Evolutionary conservation across 192 early-diverging fungal species (phyloP), one percentile per base, ranked within the genome.

Genomic region (Coemansia sp.): DNA sequence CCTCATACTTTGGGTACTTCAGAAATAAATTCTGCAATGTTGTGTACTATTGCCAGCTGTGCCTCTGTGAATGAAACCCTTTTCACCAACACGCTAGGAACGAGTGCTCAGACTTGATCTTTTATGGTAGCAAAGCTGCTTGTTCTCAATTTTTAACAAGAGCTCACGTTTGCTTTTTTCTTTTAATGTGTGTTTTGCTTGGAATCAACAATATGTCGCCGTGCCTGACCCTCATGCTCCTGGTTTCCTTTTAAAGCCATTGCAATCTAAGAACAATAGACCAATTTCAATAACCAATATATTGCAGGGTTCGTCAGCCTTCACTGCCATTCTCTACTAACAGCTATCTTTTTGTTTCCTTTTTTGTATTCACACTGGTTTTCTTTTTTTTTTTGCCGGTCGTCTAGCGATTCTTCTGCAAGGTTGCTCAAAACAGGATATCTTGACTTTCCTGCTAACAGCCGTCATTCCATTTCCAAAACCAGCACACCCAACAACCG

Each of bases 301-400:
- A 59, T 59, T 36, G 57, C 57, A 59, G 57, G 57, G 57, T 59
- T 59, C 34, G 33, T n/a, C 57, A 59, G 57, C 57, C 57, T n/a
- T 59, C 57, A 59, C 18, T 17, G 35, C 57, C 57, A 59, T 36
- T 59, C 33, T 17, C 57, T 4, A 48, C 45, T 48, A 48, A 48
- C 45, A 48, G 45, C 39, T 41, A 41, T 5, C 9, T 41, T 41
- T 34, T 56, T 56, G n/a, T 59, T 59, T 18, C 15, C 59, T 61
- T 36, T 48, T 62, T 62, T 61, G 32, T 37, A 17, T 48, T n/a
- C 17, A 39, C 32, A 41, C 38, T 62, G 61, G 15, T 45, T 59
- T 41, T 62, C 20, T 62, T 61, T 61, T 48, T 61, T 37, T 37
- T 61, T 62, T 38, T 62, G 35, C 36, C 22, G 20, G 20, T 28